A percentile compares a stretch with the other conserved stretches of the same genome.
Evolutionary conservation across 441 rosid species (phyloP).

Genomic region (Brassica hybrid): DNA sequence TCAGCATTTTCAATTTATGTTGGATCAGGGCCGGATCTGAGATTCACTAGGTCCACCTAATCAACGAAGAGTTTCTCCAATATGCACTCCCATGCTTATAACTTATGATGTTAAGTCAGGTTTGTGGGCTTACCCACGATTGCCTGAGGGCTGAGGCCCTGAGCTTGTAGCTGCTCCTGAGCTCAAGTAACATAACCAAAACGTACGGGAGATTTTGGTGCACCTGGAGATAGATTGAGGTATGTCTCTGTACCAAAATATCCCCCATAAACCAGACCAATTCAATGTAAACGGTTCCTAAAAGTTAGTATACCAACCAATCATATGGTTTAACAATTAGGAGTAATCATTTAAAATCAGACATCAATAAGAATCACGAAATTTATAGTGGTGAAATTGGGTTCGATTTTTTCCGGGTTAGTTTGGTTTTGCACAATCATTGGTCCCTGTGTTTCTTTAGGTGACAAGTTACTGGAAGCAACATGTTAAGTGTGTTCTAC

Average conservation of each 20-base stretch:
- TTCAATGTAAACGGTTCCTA: background rate
- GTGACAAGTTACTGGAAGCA: constrained; percentile 83
- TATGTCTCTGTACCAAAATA: constrained; percentile 17
- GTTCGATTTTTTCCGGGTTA: constrained; percentile 13
- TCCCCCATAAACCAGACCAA: background rate
- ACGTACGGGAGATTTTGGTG: constrained; percentile 84
- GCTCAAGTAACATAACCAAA: constrained; percentile 61
- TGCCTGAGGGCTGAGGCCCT: constrained; percentile 48
- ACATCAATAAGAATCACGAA: background rate
- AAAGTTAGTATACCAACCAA: background rate
- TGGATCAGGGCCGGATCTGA: too few species aligned
- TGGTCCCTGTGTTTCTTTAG: constrained; percentile 36
- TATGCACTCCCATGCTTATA: constrained; percentile 69
- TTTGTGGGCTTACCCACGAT: constrained; percentile 62
- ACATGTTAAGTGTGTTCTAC: constrained; percentile 66
- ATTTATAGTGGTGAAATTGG: background rate
- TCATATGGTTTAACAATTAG: background rate
- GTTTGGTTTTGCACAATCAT: constrained; percentile 7
- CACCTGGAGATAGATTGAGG: constrained; percentile 85
- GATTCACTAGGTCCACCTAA: constrained; percentile 44
- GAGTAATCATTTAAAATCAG: background rate
- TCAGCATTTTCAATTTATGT: background rate
- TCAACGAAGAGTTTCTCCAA: constrained; percentile 78
- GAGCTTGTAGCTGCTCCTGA: constrained; percentile 62
- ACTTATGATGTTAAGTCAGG: too few species aligned